Evolutionary conservation across 2,329 filamentous ascomycete genomes (phyloP).

Genomic region (Alternaria dauci): DNA sequence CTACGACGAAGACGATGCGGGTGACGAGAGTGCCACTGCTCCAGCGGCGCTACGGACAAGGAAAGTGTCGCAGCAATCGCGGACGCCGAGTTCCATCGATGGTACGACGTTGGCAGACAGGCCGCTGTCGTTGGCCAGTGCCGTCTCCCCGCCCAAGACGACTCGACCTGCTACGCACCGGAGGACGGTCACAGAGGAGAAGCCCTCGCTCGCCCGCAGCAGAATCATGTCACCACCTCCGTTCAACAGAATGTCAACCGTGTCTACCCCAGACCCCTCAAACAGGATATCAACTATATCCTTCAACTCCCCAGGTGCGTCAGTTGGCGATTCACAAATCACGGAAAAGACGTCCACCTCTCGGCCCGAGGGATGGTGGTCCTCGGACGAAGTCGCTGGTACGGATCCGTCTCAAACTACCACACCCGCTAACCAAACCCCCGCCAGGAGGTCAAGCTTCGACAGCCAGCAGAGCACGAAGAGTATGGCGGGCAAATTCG

Average conservation of each 20-base stretch:
- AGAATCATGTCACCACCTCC: slow-evolving; percentile 37
- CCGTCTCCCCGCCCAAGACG: slow-evolving; percentile 15
- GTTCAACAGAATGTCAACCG: slow-evolving; percentile 20
- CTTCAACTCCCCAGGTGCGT: slow-evolving; percentile 32
- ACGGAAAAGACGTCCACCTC: slow-evolving; percentile 43
- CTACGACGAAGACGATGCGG: slow-evolving; percentile 28
- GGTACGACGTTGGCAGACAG: slow-evolving; percentile 12
- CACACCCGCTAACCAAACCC: slow-evolving; percentile 23
- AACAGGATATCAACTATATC: slow-evolving; percentile 21
- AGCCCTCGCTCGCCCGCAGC: slow-evolving; percentile 28
- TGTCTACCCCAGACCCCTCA: neutral
- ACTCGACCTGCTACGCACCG: slow-evolving; percentile 10
- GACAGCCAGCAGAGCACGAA: slow-evolving; percentile 41
- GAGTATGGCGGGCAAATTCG: slow-evolving; percentile 35
- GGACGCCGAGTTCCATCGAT: slow-evolving; percentile 18
- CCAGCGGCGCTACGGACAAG: slow-evolving; percentile 28
- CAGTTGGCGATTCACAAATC: slow-evolving; percentile 37
- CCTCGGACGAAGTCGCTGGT: slow-evolving; percentile 48
- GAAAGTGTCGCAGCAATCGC: slow-evolving; percentile 35
- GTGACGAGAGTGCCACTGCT: slow-evolving; percentile 38
- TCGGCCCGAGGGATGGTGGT: slow-evolving; percentile 52
- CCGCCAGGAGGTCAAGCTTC: slow-evolving; percentile 28
- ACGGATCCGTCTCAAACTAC: slow-evolving; percentile 37
- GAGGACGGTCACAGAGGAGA: slow-evolving; percentile 10
- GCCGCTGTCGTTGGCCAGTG: slow-evolving; percentile 12